Evolutionary conservation across 768 basidiomycete species (phyloP), one percentile per base, ranked within the genome.

Genomic region (Mycena olivaceomarginata): DNA sequence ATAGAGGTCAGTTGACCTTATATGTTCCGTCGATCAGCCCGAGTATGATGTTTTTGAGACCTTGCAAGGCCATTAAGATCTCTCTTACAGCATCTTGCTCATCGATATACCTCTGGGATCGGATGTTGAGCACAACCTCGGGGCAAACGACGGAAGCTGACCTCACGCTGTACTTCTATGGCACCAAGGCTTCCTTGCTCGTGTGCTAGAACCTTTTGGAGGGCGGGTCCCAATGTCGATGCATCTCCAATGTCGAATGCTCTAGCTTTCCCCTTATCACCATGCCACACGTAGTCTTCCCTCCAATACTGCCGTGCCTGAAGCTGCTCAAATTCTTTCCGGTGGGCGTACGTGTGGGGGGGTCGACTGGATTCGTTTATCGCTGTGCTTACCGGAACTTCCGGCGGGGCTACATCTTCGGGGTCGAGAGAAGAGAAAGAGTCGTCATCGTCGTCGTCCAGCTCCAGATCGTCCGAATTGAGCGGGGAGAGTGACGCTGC

Each of bases 81-180:
- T 97, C 96, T 5, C 96, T 90, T 7, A 96, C 93, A 51, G 93
- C 92, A 78, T 96, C 93, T 66, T 92, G 89, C 84, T 97, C 96
- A 67, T 92, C 83, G 37, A 96, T 94, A 76, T 94, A 94, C 83
- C 83, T 91, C 94, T 96, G 80, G 37, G 40, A 41, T 31, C 43
- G 12, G 20, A 37, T 12, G 43, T 72, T 6, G 70, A 67, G 51
- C 37, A 20, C 37, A 18, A 31, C 10, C 12, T 2, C 31, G 48
- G n/a, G 16, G 8, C 20, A 51, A 22, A 62, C 15, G 39, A 43
- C 25, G 2, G 43, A 37, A 64, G 64, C 51, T 12, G 74, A 91
- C 91, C 86, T 91, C 89, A 76, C 85, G 83, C 39, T 86, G 84
- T 67, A 88, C 86, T 53, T 87, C 86, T 40, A 90, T 82, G 5